Evolutionary conservation across 78 protist genomes (phyloP).

Genomic region (Capsaspora owczarzaki): DNA sequence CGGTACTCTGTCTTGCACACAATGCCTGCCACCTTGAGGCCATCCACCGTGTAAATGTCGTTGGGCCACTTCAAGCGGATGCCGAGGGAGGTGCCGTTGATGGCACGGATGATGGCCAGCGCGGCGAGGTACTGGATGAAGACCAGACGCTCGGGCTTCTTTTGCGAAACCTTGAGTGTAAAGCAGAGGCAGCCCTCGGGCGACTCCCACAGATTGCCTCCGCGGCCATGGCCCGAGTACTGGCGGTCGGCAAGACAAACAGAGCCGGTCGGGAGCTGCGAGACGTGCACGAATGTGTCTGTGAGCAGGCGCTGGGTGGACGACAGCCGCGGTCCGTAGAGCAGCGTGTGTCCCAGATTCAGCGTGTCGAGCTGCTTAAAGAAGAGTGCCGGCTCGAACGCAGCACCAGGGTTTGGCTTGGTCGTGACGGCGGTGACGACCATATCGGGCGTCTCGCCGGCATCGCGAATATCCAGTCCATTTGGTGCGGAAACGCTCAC

Average conservation of each 20-base stretch:
- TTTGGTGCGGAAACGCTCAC: too few relatives aligned
- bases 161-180: neutral
- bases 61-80: slow-evolving; percentile 1
- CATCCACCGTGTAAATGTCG: neutral
- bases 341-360: neutral
- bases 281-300: too few relatives aligned
- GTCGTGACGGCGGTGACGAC: too few relatives aligned
- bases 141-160: neutral
- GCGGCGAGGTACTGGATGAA: neutral
- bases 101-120: neutral
- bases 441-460: too few relatives aligned
- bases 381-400: too few relatives aligned
- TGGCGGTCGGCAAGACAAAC: neutral
- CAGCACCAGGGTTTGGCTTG: too few relatives aligned
- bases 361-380: too few relatives aligned
- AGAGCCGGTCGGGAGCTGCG: neutral
- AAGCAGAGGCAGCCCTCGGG: neutral
- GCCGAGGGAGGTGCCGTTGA: neutral
- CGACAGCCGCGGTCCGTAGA: neutral
- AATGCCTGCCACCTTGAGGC: neutral
- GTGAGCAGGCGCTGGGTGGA: neutral
- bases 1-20: neutral
- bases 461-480: too few relatives aligned
- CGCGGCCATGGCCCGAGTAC: neutral
- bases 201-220: neutral